These are phyloP conservation scores for Fallopia convolvulus DNA, from an alignment of 148 eudicot species.

Conservation along the genomic window DNA sequence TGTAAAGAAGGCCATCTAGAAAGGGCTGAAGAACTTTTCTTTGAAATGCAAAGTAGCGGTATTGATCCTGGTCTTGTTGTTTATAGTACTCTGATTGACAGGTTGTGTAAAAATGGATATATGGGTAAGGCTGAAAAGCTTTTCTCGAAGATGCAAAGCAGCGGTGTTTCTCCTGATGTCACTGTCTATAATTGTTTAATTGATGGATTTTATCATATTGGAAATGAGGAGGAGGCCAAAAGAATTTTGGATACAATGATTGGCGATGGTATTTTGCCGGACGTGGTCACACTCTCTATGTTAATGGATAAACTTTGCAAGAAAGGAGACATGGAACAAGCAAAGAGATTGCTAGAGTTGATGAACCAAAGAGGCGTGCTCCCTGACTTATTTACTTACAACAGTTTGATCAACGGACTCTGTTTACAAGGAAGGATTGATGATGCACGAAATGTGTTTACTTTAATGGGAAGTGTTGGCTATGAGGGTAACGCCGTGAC, in stretches of 20 bases:
- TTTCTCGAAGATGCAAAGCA: conserved; percentile 14
- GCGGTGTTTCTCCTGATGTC: conserved; percentile 16
- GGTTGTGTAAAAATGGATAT: conserved; percentile 22
- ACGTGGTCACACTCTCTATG: conserved; percentile 14
- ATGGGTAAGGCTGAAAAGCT: conserved; percentile 18
- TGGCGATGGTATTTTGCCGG: conserved; percentile 18
- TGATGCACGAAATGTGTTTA: conserved; percentile 17
- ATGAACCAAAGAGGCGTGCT: conserved; percentile 19
- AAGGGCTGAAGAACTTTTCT: not conserved
- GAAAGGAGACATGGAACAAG: conserved; percentile 17
- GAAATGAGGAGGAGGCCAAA: conserved; percentile 17
- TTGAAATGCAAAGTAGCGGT: not conserved
- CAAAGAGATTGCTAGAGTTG: conserved; percentile 17
- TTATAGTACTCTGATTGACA: conserved; percentile 20
- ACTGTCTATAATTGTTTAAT: conserved; percentile 20
- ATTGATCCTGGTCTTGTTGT: not conserved
- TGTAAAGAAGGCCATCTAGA: no score
- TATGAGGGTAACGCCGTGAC: conserved; percentile 9
- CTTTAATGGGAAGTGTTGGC: conserved; percentile 17
- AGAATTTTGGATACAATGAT: conserved; percentile 19
- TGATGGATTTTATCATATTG: conserved; percentile 12
- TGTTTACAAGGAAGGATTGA: conserved; percentile 19
- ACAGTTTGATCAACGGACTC: no score
- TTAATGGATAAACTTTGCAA: conserved; percentile 15
- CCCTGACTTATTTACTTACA: not conserved